Conservation (phyloP, 2,329 filamentous ascomycete species). For the Whalleya microplaca region DNA sequence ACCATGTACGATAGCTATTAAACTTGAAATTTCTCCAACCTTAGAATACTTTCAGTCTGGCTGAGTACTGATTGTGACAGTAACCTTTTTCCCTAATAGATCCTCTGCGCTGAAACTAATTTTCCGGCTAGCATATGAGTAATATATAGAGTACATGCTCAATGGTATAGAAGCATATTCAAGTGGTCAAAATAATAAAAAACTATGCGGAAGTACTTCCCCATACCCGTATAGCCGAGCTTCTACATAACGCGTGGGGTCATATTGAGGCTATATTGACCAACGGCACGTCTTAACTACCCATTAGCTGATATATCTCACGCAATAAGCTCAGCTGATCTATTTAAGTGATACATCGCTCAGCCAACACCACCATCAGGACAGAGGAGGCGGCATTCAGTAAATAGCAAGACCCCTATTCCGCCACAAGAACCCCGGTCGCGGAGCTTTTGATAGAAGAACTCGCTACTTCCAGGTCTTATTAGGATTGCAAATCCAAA, state of each 20-base stretch:
- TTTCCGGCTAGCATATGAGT: not conserved
- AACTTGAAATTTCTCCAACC: no score
- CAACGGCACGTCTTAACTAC: slow-evolving; percentile 1
- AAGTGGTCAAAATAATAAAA: not conserved
- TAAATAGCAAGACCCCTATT: not conserved
- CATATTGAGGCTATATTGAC: slow-evolving; percentile 28
- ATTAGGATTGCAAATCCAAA: no score
- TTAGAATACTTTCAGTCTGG: no score
- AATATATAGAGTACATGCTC: not conserved
- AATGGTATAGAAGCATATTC: not conserved
- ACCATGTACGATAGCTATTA: no score
- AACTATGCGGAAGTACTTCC: not conserved
- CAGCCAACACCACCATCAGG: not conserved
- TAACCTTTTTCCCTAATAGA: not conserved
- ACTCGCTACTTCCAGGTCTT: no score
- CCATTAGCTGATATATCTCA: slow-evolving; percentile 4
- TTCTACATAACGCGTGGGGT: slow-evolving; percentile 19
- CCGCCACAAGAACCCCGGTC: not conserved
- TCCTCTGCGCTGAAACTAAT: not conserved
- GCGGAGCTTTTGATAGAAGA: not conserved
- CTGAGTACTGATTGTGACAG: no score
- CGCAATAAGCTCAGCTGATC: slow-evolving; percentile 2
- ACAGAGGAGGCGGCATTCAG: not conserved
- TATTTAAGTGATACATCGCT: slow-evolving; percentile 5
- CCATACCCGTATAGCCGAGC: not conserved